Percentiles rank a stretch among this genome's conserved stretches.
phyloP scores from a whole-genome alignment of 208 protist genomes.

The Phytomonas sp. region DNA sequence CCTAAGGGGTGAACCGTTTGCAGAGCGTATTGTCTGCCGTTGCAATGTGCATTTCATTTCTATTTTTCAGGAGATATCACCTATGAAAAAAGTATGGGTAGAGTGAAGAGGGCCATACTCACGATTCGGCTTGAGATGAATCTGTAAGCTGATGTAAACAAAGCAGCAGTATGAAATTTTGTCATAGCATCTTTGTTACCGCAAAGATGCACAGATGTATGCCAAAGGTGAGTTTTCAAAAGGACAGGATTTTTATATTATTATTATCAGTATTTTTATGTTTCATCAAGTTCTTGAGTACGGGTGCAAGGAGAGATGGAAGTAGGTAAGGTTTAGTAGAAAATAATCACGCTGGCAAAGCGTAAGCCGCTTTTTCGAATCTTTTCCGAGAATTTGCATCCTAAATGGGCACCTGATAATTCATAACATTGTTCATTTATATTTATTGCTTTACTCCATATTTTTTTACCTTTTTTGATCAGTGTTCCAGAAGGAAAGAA shows the following conservation, averaged over 20 bases:
- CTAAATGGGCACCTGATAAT: background rate
- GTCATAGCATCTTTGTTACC: background rate
- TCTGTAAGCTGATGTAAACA: background rate
- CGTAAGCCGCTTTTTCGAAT: background rate
- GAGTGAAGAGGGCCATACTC: background rate
- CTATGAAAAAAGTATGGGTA: background rate
- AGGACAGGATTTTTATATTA: background rate
- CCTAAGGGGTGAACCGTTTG: background rate
- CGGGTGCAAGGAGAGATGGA: background rate
- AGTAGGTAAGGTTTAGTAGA: background rate
- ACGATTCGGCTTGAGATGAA: background rate
- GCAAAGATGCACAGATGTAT: background rate
- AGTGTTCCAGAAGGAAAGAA: background rate
- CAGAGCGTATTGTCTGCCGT: background rate
- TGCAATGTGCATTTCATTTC: background rate
- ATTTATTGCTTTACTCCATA: conserved; percentile 1
- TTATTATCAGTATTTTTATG: background rate
- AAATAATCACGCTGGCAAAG: background rate
- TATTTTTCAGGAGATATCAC: background rate
- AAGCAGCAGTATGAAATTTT: background rate
- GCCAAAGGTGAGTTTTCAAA: background rate
- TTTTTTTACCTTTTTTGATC: background rate
- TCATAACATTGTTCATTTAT: background rate
- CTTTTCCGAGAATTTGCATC: background rate
- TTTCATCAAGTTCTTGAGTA: background rate